Base-by-base conservation (phyloP, 192 early-diverging fungal species). In the Backusella westeae region DNA sequence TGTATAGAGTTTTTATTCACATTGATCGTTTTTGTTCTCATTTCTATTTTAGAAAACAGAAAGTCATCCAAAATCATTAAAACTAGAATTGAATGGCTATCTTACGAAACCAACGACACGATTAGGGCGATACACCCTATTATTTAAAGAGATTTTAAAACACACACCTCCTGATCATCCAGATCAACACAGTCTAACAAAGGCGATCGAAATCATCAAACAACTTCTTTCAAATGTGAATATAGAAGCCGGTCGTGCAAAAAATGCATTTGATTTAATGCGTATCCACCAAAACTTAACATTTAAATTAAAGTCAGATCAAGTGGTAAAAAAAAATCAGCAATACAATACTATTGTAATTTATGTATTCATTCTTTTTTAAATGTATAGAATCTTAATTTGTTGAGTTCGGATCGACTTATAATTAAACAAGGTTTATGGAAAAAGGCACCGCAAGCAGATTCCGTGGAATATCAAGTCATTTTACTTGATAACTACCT, bases 401-500 rank as follows among this genome's bases (percentile, higher is more conserved):
- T 99, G 56, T 82, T 87, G 19, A 89, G 92, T 67, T 88, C 91
- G 41, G 88, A 88, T 68, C 87, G 96, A 36, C 79, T 88, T 59
- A 68, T 96, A n/a, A 87, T 97, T 52, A 90, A 92, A 75, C 93
- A 96, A 73, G 95, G 96, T 46, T 86, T 87, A 38, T 81, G 97
- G 73, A 90, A 90, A 73, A 88, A 90, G 44, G 85, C 85, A 38
- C 83, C 84, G 15, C 67, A 70, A n/a, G 34, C 67, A 21, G 91
- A 91, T 56, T 91, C 89, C 19, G 79, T 90, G 0, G 93, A 93
- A 56, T 78, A 97, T 34, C 87, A 89, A 53, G 90, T 97, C 32
- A 93, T 95, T 78, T 77, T 98, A 52, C 91, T 99, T 46, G 97
- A 99, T 82, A 94, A 97, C 85, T 89, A 91, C 78, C 78, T 95